phyloP scores from a whole-genome alignment of 768 basidiomycete genomes.

The Fistulinella prunicolor region DNA sequence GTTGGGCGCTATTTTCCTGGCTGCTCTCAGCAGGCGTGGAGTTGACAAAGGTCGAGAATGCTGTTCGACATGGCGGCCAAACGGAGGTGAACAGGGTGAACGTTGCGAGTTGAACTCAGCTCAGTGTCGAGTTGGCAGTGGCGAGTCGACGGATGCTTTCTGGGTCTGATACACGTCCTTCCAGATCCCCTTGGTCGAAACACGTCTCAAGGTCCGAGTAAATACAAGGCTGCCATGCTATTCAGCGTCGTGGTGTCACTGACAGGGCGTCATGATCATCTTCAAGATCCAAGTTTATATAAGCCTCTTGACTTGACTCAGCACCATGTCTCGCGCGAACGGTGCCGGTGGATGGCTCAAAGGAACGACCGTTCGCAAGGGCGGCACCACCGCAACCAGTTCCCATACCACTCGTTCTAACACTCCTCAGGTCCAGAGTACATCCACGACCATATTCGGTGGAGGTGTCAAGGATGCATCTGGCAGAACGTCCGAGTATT shows the following conservation, averaged over 20 bases:
- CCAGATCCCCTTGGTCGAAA: too few species aligned
- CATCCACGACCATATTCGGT: slow-evolving; percentile 71
- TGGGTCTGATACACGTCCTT: too few species aligned
- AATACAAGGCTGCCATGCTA: too few species aligned
- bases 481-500: slow-evolving; percentile 78
- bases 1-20: background rate
- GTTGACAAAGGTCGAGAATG: too few species aligned
- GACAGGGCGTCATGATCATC: too few species aligned
- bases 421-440: slow-evolving; percentile 68
- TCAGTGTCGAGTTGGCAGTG: too few species aligned
- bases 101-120: too few species aligned
- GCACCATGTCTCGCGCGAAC: slow-evolving; percentile 32
- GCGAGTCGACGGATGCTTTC: too few species aligned
- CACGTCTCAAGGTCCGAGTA: slow-evolving; percentile 5
- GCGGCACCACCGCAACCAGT: slow-evolving; percentile 43
- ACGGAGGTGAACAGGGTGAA: too few species aligned
- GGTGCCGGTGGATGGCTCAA: slow-evolving; percentile 52
- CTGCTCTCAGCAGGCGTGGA: too few species aligned
- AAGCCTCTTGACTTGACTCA: slow-evolving; percentile 5
- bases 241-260: too few species aligned
- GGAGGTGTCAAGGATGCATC: slow-evolving; percentile 87
- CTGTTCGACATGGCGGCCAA: background rate
- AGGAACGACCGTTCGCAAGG: slow-evolving; percentile 74
- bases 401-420: slow-evolving; percentile 52
- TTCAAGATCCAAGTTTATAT: slow-evolving; percentile 5